phyloP scores from a whole-genome alignment of 225 moss, liverwort and hornwort genomes.

The Pseudisothecium myosuroides region DNA sequence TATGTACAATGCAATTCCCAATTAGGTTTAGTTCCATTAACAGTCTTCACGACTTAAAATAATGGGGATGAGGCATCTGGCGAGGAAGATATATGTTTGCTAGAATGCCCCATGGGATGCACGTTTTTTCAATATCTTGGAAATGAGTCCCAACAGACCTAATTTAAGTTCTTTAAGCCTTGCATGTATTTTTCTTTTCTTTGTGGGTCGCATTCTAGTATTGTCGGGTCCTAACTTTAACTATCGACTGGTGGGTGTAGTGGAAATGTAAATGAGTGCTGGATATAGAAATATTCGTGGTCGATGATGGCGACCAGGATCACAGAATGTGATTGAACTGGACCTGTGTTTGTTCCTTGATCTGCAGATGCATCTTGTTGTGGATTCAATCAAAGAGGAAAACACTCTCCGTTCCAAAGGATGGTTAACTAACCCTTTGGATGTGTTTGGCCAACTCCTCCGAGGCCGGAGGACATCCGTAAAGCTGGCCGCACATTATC shows the following conservation, averaged over 20 bases:
- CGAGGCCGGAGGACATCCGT: constrained; percentile 52
- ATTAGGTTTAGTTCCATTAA: neutral
- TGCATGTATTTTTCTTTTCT: neutral
- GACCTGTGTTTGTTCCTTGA: neutral
- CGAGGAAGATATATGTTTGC: neutral
- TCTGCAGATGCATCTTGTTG: constrained; percentile 52
- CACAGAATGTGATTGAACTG: neutral
- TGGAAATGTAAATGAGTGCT: neutral
- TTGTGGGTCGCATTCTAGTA: neutral
- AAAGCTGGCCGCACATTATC: constrained; percentile 51
- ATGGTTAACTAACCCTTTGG: constrained; percentile 1
- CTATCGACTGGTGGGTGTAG: neutral
- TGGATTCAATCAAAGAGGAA: constrained; percentile 51
- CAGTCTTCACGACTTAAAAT: neutral
- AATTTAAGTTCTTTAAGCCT: neutral
- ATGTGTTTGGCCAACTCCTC: constrained; percentile 41
- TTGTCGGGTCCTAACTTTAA: neutral
- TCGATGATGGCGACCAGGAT: neutral
- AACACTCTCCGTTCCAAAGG: constrained; percentile 46
- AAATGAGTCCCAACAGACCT: neutral
- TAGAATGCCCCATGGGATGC: neutral
- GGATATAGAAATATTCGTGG: neutral
- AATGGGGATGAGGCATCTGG: neutral
- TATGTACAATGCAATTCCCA: neutral
- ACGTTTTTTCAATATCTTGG: neutral